Base-by-base conservation (phyloP, 176 grass and related monocot genomes). In the Raddia guianensis region DNA sequence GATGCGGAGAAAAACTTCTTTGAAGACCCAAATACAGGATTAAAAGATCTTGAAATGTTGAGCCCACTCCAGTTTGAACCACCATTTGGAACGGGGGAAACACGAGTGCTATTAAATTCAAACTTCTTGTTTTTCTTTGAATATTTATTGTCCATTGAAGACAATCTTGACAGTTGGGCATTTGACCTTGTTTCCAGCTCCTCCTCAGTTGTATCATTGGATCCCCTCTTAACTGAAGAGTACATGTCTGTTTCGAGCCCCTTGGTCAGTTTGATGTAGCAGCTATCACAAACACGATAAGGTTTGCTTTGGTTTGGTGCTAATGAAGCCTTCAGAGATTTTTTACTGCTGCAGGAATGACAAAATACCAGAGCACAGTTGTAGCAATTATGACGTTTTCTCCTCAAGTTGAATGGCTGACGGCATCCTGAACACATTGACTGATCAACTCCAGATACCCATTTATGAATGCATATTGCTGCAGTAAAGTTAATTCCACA, bases 391-490 rank as follows among this genome's bases (percentile, higher is more conserved):
- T 98, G 96, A 9, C 92, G 82, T 91, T 95, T 98, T 83, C 96
- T 95, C 85, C 93, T 98, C 85, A 98, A 91, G 72, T 91, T 98
- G 80, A 98, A 98, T 70, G 96, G 88, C 79, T 95, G 85, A 21
- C 79, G 92, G 77, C 96, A 98, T 68, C 96, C 96, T 43, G 96
- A 98, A 84, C 96, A 98, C 90, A 98, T 95, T 12, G 96, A 95
- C 55, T 98, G 96, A 81, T 98, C 96, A 72, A 93, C 82, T 81
- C 96, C 90, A 79, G 92, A 98, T 62, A 95, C 90, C 92, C 96
- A 98, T 87, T 98, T 98, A 82, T 98, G 96, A 82, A 98, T 98
- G 89, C 92, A 98, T 80, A 98, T 89, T 66, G 92, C 96, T 78
- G 96, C 92, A 87, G 96, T 98, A 80, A 98, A 98, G 72, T 93